Evolutionary conservation across 2,329 filamentous ascomycete genomes (phyloP), one percentile per base, ranked within the genome.

Genomic region (Stagonosporopsis vannaccii): DNA sequence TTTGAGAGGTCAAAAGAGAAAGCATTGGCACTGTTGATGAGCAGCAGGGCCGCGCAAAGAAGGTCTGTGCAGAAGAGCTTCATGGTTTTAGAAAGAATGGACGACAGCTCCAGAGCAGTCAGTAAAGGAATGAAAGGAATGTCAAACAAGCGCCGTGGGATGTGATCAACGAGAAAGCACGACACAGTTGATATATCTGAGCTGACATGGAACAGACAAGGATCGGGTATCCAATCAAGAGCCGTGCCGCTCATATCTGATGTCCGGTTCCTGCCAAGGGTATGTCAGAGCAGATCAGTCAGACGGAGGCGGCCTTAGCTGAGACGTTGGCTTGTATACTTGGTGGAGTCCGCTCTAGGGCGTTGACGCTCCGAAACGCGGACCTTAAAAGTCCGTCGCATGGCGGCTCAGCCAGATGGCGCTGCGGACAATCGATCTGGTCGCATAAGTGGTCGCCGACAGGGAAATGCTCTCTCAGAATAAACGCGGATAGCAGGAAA

Each of bases 11-110:
- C 49, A 19, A 43, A 48, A 15, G 56, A 52, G 40, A 54, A 50
- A 2, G 56, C 36, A 39, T 51, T 42, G 17, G 25, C 39, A 42
- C 56, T 44, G 19, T 42, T 45, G 32, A 47, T 19, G 17, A 59
- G 46, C 51, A 59, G 22, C 36, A 59, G 23, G 37, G 36, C 35
- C 15, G 47, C 33, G 19, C 25, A 56, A 15, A 59, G 23, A 44
- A 49, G 1, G 19, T 51, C 33, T 15, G 28, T 22, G 5, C 46
- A 28, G 12, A 56, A 41, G 17, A 59, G 20, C 43, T 40, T 56
- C 56, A 59, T 59, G 32, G 9, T 56, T 26, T 33, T 3, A 42
- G 9, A 58, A 51, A 37, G 50, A 59, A 55, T 56, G 56, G 41
- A 59, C 40, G 50, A 54, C 41, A 32, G 41, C 49, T 54, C 49